phyloP scores from a whole-genome alignment of 257 asterid genomes.

The Nyctanthes arbortristis region DNA sequence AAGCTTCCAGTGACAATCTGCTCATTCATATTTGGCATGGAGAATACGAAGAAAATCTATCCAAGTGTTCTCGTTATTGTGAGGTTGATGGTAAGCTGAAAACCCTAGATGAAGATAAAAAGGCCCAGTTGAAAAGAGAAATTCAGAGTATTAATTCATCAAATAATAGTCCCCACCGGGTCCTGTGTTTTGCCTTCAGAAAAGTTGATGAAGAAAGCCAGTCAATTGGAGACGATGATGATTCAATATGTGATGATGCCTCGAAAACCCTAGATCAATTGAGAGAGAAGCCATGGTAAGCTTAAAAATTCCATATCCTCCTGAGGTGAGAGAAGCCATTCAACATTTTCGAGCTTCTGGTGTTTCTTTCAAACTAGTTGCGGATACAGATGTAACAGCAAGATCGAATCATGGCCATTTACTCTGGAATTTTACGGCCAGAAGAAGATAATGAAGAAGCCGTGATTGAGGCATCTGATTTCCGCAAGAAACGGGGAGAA shows the following conservation, averaged over 20 bases:
- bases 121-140: neutral
- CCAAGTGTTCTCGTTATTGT: conserved; percentile 37
- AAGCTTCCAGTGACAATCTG: neutral
- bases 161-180: no score
- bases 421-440: conserved; percentile 32
- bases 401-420: conserved; percentile 41
- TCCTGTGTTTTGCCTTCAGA: conserved; percentile 41
- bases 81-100: conserved; percentile 32
- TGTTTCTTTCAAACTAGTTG: conserved; percentile 31
- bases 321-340: conserved; percentile 27
- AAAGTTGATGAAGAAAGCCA: neutral
- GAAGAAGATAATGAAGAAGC: conserved; percentile 27
- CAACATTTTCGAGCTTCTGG: conserved; percentile 24
- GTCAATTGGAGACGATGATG: conserved; percentile 5
- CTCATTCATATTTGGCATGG: conserved; percentile 37
- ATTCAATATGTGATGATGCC: neutral
- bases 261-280: neutral
- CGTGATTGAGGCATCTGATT: conserved; percentile 28
- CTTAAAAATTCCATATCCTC: conserved; percentile 34
- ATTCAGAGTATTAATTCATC: no score
- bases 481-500: conserved; percentile 28
- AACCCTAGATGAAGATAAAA: conserved; percentile 34
- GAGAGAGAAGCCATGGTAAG: conserved; percentile 29
- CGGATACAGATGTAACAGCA: conserved; percentile 30
- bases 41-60: conserved; percentile 23